These are phyloP conservation scores for Exobasidium cylindrosporum DNA, from an alignment of 1,284 basidiomycete genomes.

Conservation along the genomic window DNA sequence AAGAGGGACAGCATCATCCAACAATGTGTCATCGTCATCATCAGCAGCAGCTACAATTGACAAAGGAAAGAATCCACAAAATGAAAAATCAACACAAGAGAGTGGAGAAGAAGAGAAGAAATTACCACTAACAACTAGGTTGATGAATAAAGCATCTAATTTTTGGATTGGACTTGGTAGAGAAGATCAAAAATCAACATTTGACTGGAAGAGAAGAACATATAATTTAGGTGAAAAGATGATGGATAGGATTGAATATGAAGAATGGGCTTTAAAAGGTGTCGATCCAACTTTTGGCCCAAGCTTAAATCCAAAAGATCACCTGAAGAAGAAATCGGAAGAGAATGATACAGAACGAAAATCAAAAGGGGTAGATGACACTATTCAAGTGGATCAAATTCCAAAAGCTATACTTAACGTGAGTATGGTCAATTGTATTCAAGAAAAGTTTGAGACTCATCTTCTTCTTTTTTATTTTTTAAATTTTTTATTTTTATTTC, in stretches of 20 bases:
- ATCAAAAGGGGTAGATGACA: background rate
- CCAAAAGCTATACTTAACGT: background rate
- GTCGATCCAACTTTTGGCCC: conserved; percentile 47
- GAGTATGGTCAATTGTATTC: background rate
- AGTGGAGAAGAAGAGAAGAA: conserved; percentile 14
- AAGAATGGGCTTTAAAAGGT: conserved; percentile 53
- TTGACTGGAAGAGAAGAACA: conserved; percentile 48
- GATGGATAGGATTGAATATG: conserved; percentile 53
- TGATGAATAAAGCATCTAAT: conserved; percentile 38
- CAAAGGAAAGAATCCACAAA: background rate
- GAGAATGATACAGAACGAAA: conserved; percentile 8
- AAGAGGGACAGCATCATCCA: conserved; percentile 12
- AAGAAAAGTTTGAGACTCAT: background rate
- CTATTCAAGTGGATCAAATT: no score
- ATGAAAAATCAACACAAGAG: conserved; percentile 13
- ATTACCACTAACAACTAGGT: conserved; percentile 28
- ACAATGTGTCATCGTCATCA: background rate
- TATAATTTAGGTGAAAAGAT: conserved; percentile 44
- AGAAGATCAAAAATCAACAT: conserved; percentile 33
- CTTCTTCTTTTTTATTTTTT: background rate
- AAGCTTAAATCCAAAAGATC: conserved; percentile 18
- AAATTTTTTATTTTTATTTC: no score
- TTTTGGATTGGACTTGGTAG: conserved; percentile 49
- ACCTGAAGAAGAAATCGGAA: background rate
- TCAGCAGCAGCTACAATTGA: background rate